phyloP scores from a whole-genome alignment of 23 red algal species.

The Gracilaria gracilis region DNA sequence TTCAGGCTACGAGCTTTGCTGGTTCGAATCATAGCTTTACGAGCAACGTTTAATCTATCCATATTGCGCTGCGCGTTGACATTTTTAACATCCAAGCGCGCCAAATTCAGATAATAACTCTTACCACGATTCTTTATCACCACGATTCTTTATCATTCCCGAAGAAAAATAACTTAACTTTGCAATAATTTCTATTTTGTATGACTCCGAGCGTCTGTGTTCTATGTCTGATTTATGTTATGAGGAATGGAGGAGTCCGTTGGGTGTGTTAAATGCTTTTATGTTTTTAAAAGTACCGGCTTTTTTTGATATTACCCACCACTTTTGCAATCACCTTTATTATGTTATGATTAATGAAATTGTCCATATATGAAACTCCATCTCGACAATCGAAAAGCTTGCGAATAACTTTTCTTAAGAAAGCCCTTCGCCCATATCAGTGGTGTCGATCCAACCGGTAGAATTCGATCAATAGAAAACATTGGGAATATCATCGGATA shows the following conservation, averaged over 20 bases:
- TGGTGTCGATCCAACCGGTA: not conserved
- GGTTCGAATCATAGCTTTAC: no score
- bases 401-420: not conserved
- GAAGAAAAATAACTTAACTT: no score
- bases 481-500: not conserved
- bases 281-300: not conserved
- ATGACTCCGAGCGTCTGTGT: no score
- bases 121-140: no score
- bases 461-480: not conserved
- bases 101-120: no score
- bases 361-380: conserved; percentile 5
- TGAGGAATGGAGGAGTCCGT: not conserved
- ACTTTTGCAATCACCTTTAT: not conserved
- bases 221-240: no score
- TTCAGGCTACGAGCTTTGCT: no score
- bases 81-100: no score
- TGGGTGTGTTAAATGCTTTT: not conserved
- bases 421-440: not conserved
- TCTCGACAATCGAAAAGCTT: not conserved
- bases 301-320: not conserved
- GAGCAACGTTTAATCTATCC: no score
- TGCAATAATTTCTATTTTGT: no score
- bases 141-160: no score
- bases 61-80: no score
- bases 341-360: not conserved